Conservation (phyloP, 2,329 filamentous ascomycete genomes). For the Calonectria pseudoreteaudii region DNA sequence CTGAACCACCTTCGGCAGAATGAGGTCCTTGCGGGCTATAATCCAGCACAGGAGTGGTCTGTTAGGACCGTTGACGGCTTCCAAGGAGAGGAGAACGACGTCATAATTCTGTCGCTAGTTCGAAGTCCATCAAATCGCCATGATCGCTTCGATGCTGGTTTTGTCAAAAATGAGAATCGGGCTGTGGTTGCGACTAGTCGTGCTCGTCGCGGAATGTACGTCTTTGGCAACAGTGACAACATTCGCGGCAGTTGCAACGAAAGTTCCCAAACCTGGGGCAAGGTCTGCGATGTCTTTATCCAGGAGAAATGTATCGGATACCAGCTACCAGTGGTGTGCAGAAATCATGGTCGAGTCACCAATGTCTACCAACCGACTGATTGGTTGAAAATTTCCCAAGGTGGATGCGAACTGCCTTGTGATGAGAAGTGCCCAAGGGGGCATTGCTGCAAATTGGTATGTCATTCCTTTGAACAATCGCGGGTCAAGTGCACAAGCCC, state of each 20-base stretch:
- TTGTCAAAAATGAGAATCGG: conserved; percentile 73
- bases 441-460: conserved; percentile 34
- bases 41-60: conserved; percentile 56
- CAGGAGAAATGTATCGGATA: conserved; percentile 45
- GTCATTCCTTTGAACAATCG: conserved; percentile 31
- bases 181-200: conserved; percentile 73
- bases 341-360: conserved; percentile 65
- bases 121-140: conserved; percentile 69
- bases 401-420: conserved; percentile 33
- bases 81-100: conserved; percentile 90
- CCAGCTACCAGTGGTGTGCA: conserved; percentile 72
- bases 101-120: conserved; percentile 84
- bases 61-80: conserved; percentile 90
- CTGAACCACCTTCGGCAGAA: conserved; percentile 57
- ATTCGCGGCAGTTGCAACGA: conserved; percentile 59
- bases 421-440: conserved; percentile 33
- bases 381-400: conserved; percentile 55
- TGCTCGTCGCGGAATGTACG: conserved; percentile 82
- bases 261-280: conserved; percentile 55
- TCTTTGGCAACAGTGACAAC: conserved; percentile 81
- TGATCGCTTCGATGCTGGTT: conserved; percentile 68
- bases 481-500: conserved; percentile 46
- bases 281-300: conserved; percentile 55
- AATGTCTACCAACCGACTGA: conserved; percentile 64
- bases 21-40: conserved; percentile 36